Percentiles rank a stretch among this genome's conserved stretches.
Evolutionary conservation across 176 grass and related monocot genomes (phyloP).

Genomic region (Musa acuminata): DNA sequence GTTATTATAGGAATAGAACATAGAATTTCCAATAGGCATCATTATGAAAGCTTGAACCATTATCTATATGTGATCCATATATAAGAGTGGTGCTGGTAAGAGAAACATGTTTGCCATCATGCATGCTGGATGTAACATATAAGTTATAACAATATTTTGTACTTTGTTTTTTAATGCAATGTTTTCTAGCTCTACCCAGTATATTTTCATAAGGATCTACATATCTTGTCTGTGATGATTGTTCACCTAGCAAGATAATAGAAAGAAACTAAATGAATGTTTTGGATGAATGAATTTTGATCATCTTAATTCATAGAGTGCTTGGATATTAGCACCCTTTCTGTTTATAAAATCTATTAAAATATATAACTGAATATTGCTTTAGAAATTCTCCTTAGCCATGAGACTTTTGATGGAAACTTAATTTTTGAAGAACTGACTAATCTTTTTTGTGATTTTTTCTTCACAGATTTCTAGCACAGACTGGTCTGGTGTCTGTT

Average conservation of each 20-base stretch:
- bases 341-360: not conserved
- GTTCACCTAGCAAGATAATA: not conserved
- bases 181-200: too few relatives aligned
- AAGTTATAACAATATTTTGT: not conserved
- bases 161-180: too few relatives aligned
- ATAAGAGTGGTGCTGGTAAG: too few relatives aligned
- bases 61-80: too few relatives aligned
- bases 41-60: too few relatives aligned
- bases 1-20: too few relatives aligned
- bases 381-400: not conserved
- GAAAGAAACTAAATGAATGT: not conserved
- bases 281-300: not conserved
- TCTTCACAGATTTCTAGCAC: conserved; percentile 63
- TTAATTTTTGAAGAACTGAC: not conserved
- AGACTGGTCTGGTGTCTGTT: conserved; percentile 72
- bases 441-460: not conserved
- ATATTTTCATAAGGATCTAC: not conserved
- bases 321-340: not conserved
- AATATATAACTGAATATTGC: too few relatives aligned
- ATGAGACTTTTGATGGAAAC: not conserved
- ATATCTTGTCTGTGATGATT: not conserved
- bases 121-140: not conserved
- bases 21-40: too few relatives aligned
- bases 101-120: too few relatives aligned
- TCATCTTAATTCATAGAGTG: not conserved